Evolutionary conservation across 805 yeast genomes (phyloP).

Genomic region (Saturnispora bothae): DNA sequence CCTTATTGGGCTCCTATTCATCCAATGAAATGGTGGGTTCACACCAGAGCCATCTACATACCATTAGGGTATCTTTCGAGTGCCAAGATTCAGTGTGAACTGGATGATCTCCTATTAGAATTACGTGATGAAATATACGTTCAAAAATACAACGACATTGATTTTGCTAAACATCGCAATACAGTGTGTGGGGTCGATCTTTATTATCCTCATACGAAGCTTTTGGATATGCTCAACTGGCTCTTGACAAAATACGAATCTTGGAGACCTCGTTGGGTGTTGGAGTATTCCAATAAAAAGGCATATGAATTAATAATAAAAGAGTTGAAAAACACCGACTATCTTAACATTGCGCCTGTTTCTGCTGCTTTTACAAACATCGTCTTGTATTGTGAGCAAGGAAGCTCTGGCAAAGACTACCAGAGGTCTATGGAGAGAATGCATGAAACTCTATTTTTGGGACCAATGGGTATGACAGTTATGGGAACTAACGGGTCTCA

Average conservation of each 20-base stretch:
- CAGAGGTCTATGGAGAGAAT: constrained; percentile 44
- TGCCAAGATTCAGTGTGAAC: constrained; percentile 40
- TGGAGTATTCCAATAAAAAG: constrained; percentile 37
- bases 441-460: constrained; percentile 71
- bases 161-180: constrained; percentile 64
- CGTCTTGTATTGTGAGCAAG: constrained; percentile 62
- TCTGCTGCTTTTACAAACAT: constrained; percentile 76
- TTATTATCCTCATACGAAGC: constrained; percentile 80
- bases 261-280: constrained; percentile 66
- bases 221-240: constrained; percentile 54
- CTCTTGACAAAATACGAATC: constrained; percentile 56
- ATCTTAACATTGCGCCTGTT: constrained; percentile 87
- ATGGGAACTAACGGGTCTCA: constrained; percentile 98
- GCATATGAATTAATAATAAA: constrained; percentile 58
- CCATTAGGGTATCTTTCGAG: constrained; percentile 77
- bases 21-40: constrained; percentile 99
- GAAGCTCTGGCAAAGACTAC: constrained; percentile 54
- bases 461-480: constrained; percentile 83
- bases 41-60: constrained; percentile 82
- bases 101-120: constrained; percentile 53
- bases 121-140: constrained; percentile 75
- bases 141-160: constrained; percentile 51
- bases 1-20: constrained; percentile 79
- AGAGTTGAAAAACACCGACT: constrained; percentile 70
- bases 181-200: constrained; percentile 85